Conservation (phyloP, 345 rosid species). For the Sisymbrium irio region DNA sequence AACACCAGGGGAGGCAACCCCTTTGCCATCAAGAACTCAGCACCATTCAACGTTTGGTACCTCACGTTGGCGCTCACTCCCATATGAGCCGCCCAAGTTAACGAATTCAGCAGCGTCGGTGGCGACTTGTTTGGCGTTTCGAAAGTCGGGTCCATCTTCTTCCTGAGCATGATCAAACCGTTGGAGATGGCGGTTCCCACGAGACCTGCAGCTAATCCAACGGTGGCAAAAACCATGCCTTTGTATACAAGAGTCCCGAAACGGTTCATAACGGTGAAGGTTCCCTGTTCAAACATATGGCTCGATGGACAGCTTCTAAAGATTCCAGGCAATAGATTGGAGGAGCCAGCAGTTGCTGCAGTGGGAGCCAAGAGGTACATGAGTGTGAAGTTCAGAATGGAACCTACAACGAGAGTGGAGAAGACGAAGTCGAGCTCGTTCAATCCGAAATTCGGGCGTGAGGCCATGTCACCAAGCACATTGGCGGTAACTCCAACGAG, state of each 20-base stretch:
- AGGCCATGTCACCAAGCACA: constrained; percentile 94
- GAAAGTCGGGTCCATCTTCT: constrained; percentile 90
- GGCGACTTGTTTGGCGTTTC: constrained; percentile 94
- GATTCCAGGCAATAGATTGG: constrained; percentile 58
- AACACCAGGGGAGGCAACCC: constrained; percentile 58
- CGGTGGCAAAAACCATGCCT: constrained; percentile 79
- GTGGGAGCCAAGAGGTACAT: constrained; percentile 96
- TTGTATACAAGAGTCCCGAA: constrained; percentile 79
- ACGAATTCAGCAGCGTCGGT: constrained; percentile 73
- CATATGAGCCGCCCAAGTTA: constrained; percentile 94
- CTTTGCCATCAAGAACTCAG: constrained; percentile 70
- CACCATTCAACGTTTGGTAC: constrained; percentile 85
- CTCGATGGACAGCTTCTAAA: constrained; percentile 78
- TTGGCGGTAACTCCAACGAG: constrained; percentile 85
- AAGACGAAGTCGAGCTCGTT: constrained; percentile 94
- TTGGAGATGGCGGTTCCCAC: constrained; percentile 83
- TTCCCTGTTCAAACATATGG: constrained; percentile 90
- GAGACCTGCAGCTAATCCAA: constrained; percentile 91
- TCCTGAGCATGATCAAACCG: constrained; percentile 79
- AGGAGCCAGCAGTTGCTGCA: constrained; percentile 29
- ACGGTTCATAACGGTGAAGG: constrained; percentile 48
- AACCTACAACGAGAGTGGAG: constrained; percentile 85
- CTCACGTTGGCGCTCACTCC: constrained; percentile 88
- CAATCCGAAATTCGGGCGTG: constrained; percentile 94
- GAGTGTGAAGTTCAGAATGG: constrained; percentile 79